phyloP scores from a whole-genome alignment of 139 green algal genomes.

The Picochlorum sp. region DNA sequence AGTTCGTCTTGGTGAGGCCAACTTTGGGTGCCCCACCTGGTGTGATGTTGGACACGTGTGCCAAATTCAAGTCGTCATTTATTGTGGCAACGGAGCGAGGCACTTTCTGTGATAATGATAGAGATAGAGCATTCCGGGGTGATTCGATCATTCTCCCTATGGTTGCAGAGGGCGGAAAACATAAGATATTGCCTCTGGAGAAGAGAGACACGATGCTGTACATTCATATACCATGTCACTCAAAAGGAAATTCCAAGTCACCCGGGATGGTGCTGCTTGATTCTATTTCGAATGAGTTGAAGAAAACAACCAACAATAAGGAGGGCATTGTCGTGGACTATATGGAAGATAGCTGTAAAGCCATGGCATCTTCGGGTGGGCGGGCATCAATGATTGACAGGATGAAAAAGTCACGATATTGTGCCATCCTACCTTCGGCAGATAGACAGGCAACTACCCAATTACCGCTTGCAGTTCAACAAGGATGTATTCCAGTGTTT shows the following conservation, averaged over 20 bases:
- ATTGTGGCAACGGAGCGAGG: slow-evolving; percentile 3
- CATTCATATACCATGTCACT: background rate
- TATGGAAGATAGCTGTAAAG: too few species aligned
- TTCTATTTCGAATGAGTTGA: too few species aligned
- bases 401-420: background rate
- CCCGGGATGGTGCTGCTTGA: too few species aligned
- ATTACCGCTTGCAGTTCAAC: background rate
- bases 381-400: background rate
- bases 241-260: background rate
- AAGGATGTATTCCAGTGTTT: slow-evolving; percentile 16
- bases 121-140: background rate
- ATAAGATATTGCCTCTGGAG: background rate
- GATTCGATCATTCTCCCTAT: slow-evolving; percentile 7
- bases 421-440: background rate
- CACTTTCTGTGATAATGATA: slow-evolving; percentile 11
- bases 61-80: slow-evolving; percentile 6
- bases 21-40: slow-evolving; percentile 3
- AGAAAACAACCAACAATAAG: too few species aligned
- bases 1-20: background rate
- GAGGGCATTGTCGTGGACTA: too few species aligned
- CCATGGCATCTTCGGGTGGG: background rate
- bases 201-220: background rate
- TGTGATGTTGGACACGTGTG: slow-evolving; percentile 9
- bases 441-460: background rate
- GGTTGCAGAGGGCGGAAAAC: background rate